Evolutionary conservation across 139 green algal genomes (phyloP).

Genomic region (Coelastrella sp.): DNA sequence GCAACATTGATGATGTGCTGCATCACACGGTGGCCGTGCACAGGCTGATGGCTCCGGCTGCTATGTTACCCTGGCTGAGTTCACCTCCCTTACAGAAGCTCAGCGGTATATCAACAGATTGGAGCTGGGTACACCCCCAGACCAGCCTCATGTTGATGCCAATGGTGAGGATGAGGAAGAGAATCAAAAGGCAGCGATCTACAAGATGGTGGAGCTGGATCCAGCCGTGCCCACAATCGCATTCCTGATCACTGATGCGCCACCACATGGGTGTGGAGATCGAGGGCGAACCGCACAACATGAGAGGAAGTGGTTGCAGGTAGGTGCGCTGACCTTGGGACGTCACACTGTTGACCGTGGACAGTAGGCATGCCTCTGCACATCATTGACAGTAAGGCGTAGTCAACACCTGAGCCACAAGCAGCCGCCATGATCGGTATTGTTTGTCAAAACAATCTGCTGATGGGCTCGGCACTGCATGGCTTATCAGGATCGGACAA

Average conservation of each 20-base stretch:
- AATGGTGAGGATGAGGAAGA: conserved; percentile 2
- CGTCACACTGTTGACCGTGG: no score
- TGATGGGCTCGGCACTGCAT: no score
- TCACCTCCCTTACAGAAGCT: neutral
- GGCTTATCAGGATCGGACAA: no score
- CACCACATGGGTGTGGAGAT: neutral
- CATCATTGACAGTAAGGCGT: neutral
- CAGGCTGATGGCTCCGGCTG: neutral
- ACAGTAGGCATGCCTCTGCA: neutral
- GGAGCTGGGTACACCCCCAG: conserved; percentile 15
- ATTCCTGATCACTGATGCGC: conserved; percentile 39
- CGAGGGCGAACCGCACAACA: neutral
- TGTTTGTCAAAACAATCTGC: no score
- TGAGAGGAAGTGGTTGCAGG: neutral
- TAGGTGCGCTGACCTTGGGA: neutral
- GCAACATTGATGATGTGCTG: neutral
- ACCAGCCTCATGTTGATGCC: neutral
- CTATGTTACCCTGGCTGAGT: conserved; percentile 1
- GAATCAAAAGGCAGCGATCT: conserved; percentile 36
- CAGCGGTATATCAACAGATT: conserved; percentile 4
- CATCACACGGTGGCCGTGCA: neutral
- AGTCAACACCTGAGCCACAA: neutral
- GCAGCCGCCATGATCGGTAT: no score
- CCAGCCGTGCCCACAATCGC: conserved; percentile 12
- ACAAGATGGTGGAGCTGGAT: neutral